These are phyloP conservation scores for Salvia hispanica DNA, from an alignment of 257 asterid genomes.

Conservation along the genomic window DNA sequence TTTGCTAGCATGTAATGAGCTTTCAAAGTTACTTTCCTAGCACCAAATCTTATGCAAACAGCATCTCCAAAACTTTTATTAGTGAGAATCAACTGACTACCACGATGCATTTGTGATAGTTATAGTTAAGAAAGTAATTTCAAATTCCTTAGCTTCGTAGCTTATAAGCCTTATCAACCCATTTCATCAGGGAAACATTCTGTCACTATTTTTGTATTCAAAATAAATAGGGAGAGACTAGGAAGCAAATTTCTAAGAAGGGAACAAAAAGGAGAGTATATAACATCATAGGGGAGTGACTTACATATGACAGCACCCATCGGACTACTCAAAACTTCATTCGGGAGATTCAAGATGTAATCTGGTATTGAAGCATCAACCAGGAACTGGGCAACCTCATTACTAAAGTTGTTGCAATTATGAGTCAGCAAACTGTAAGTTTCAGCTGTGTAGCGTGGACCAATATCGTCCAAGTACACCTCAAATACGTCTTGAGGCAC, in stretches of 20 bases:
- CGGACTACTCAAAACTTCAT: constrained; percentile 86
- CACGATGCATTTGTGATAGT: too few species aligned
- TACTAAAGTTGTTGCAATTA: constrained; percentile 94
- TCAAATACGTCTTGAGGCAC: constrained; percentile 90
- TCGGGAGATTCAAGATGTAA: constrained; percentile 80
- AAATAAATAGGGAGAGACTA: not conserved
- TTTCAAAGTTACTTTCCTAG: too few species aligned
- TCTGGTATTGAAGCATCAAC: constrained; percentile 80
- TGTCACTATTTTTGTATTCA: not conserved
- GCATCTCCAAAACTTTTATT: too few species aligned
- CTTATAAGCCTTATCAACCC: not conserved
- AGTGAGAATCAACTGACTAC: too few species aligned
- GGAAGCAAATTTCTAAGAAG: not conserved
- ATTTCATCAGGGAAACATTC: too few species aligned
- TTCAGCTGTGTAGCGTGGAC: constrained; percentile 84
- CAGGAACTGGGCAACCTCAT: constrained; percentile 89
- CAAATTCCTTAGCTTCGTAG: too few species aligned
- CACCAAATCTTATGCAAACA: too few species aligned
- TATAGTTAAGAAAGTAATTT: too few species aligned
- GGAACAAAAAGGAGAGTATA: not conserved
- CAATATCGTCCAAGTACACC: constrained; percentile 73
- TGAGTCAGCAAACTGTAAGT: constrained; percentile 78
- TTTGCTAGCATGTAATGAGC: too few species aligned
- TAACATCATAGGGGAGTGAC: constrained; percentile 31
- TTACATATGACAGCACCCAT: constrained; percentile 84